phyloP scores from a whole-genome alignment of 1,284 basidiomycete genomes.

The Meira nashicola region DNA sequence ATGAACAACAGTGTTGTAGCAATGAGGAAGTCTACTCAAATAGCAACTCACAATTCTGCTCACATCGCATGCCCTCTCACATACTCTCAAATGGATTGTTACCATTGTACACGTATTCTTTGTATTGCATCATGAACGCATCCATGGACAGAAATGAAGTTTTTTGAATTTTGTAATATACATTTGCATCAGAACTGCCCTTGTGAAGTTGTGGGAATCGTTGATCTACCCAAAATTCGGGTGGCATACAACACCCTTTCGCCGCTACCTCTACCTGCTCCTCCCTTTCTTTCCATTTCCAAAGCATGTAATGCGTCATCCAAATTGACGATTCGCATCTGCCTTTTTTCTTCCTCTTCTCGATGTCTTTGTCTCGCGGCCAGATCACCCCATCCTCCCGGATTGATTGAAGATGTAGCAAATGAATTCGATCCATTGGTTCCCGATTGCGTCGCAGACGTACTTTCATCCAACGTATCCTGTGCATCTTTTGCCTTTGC shows the following conservation, averaged over 20 bases:
- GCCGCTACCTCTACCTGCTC: constrained; percentile 24
- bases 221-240: constrained; percentile 6
- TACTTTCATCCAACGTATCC: neutral
- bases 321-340: constrained; percentile 37
- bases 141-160: too few relatives aligned
- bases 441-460: neutral
- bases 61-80: neutral
- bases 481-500: constrained; percentile 20
- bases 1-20: too few relatives aligned
- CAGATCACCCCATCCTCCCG: constrained; percentile 43
- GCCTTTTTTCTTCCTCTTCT: constrained; percentile 42
- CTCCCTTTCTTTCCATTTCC: constrained; percentile 32
- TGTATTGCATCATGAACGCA: neutral
- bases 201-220: neutral
- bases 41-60: neutral
- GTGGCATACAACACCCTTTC: constrained; percentile 21
- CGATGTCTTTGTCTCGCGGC: constrained; percentile 38
- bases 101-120: neutral
- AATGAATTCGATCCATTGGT: neutral
- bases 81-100: neutral
- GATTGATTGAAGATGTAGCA: neutral
- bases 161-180: too few relatives aligned
- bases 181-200: too few relatives aligned
- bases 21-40: too few relatives aligned
- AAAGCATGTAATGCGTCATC: constrained; percentile 47